phyloP scores from a whole-genome alignment of 768 basidiomycete species.

The Leccinum subgranulosum region DNA sequence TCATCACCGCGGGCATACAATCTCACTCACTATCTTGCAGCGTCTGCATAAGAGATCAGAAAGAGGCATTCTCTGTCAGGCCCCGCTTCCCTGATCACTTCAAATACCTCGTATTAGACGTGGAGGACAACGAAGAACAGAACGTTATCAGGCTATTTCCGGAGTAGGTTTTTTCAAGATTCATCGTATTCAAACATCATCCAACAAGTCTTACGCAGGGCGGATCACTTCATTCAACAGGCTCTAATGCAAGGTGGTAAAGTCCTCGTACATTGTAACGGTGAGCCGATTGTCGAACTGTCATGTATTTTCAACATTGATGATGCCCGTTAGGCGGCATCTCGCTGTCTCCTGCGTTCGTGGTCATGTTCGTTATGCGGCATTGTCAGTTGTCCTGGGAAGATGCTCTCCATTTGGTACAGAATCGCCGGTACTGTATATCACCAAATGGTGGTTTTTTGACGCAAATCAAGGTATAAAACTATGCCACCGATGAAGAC shows the following conservation, averaged over 20 bases:
- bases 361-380: conserved; percentile 93
- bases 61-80: conserved; percentile 86
- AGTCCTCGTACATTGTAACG: conserved; percentile 88
- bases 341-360: conserved; percentile 82
- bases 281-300: conserved; percentile 36
- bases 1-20: not conserved
- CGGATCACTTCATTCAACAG: conserved; percentile 69
- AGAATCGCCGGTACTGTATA: conserved; percentile 90
- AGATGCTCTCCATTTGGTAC: conserved; percentile 83
- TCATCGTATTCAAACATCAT: not conserved
- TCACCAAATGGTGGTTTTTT: conserved; percentile 90
- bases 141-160: conserved; percentile 91
- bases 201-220: conserved; percentile 40
- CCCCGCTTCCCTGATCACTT: conserved; percentile 83
- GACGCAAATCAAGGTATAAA: conserved; percentile 81
- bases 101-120: conserved; percentile 75
- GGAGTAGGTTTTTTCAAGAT: conserved; percentile 42
- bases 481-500: not conserved
- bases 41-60: conserved; percentile 84
- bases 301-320: not conserved
- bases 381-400: conserved; percentile 80
- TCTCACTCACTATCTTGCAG: conserved; percentile 35
- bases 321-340: conserved; percentile 62
- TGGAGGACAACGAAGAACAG: conserved; percentile 92
- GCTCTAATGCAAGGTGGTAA: conserved; percentile 60